These are phyloP conservation scores for Pouteria campechiana DNA, from an alignment of 179 eudicot genomes.

Conservation along the genomic window DNA sequence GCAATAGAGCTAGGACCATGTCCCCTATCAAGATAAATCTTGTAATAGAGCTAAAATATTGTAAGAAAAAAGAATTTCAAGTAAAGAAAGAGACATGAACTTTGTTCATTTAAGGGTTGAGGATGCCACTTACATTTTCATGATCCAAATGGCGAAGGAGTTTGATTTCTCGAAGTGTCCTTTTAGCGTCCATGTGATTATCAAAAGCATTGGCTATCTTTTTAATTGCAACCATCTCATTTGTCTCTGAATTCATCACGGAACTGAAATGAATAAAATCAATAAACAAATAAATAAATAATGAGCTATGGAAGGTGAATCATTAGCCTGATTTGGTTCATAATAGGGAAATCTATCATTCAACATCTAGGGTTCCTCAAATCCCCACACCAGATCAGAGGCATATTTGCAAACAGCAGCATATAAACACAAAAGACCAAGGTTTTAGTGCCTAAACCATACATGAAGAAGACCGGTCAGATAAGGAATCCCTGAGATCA, in stretches of 20 bases:
- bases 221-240: constrained; percentile 84
- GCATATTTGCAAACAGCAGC: neutral
- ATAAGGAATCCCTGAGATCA: no score
- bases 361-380: no score
- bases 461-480: no score
- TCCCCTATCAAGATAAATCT: neutral
- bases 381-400: no score
- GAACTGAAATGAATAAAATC: constrained; percentile 26
- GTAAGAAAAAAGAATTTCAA: no score
- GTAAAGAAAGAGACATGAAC: no score
- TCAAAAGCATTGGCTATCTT: constrained; percentile 87
- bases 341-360: no score
- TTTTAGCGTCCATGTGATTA: constrained; percentile 77
- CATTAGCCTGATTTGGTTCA: no score
- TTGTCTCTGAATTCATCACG: constrained; percentile 61
- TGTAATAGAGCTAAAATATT: no score
- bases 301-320: no score
- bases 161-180: constrained; percentile 85
- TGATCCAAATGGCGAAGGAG: constrained; percentile 84
- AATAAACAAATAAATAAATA: neutral
- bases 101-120: no score
- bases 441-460: neutral
- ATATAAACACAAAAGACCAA: neutral
- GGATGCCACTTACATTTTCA: constrained; percentile 72
- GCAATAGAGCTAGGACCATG: neutral